These are phyloP conservation scores for Saccharomyces hybrid DNA, from an alignment of 1,139 yeast genomes.

Conservation along the genomic window DNA sequence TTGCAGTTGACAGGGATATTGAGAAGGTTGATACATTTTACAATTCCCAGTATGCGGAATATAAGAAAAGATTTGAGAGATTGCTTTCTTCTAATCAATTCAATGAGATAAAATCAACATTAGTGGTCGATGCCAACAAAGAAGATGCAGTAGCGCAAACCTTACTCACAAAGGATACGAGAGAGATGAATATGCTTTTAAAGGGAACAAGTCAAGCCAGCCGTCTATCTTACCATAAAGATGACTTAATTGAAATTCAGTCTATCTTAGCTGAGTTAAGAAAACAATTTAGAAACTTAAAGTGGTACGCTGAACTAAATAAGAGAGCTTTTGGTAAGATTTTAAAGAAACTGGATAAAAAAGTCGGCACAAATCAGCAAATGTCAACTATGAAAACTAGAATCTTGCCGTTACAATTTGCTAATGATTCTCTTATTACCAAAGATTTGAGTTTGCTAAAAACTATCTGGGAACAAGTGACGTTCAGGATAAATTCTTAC, in stretches of 20 bases:
- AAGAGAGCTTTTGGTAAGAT: slow-evolving; percentile 87
- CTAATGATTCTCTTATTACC: slow-evolving; percentile 54
- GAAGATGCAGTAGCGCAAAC: not conserved
- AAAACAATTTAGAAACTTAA: slow-evolving; percentile 69
- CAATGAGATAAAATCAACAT: slow-evolving; percentile 16
- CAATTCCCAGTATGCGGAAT: slow-evolving; percentile 64
- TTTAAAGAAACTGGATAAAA: slow-evolving; percentile 84
- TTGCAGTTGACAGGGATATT: slow-evolving; percentile 69
- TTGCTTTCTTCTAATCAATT: slow-evolving; percentile 34
- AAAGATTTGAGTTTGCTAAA: slow-evolving; percentile 38
- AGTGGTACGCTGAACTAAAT: slow-evolving; percentile 92
- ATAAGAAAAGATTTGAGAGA: slow-evolving; percentile 56
- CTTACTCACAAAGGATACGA: not conserved
- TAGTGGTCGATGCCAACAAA: not conserved
- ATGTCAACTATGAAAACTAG: slow-evolving; percentile 60
- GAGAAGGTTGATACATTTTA: slow-evolving; percentile 78
- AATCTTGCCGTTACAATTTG: slow-evolving; percentile 69
- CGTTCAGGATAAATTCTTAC: not conserved
- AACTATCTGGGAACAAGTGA: not conserved
- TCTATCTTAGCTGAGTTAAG: slow-evolving; percentile 71
- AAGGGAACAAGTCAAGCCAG: not conserved
- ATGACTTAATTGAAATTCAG: slow-evolving; percentile 73
- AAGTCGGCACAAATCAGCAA: slow-evolving; percentile 63
- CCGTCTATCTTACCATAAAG: slow-evolving; percentile 29
- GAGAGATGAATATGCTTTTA: not conserved